phyloP scores from a whole-genome alignment of 768 basidiomycete species.

The Auricularia heimuer region DNA sequence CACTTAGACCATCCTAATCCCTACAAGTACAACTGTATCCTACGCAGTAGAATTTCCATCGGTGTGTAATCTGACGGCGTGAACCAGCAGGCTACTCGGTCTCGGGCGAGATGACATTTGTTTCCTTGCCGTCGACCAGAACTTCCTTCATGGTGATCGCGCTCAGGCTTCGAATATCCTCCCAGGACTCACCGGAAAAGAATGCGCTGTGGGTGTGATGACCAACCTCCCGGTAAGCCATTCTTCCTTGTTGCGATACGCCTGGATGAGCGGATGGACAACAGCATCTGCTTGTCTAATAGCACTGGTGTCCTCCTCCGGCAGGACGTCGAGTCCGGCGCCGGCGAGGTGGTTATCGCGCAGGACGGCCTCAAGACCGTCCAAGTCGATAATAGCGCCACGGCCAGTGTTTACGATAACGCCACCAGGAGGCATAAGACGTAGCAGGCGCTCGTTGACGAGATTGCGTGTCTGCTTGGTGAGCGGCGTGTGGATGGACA shows the following conservation, averaged over 20 bases:
- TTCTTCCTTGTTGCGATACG: slow-evolving; percentile 11
- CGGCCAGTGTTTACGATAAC: slow-evolving; percentile 15
- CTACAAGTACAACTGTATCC: not conserved
- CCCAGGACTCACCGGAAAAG: slow-evolving; percentile 8
- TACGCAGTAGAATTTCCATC: not conserved
- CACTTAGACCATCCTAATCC: slow-evolving; percentile 4
- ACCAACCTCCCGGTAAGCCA: slow-evolving; percentile 12
- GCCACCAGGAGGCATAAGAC: slow-evolving; percentile 4
- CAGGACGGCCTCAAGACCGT: slow-evolving; percentile 9
- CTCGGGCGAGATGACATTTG: slow-evolving; percentile 30
- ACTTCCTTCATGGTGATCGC: slow-evolving; percentile 8
- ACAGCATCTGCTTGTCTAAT: slow-evolving; percentile 5
- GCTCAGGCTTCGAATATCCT: slow-evolving; percentile 11
- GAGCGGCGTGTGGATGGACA: slow-evolving; percentile 13
- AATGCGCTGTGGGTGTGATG: slow-evolving; percentile 14
- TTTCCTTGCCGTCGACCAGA: slow-evolving; percentile 24
- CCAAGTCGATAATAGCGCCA: slow-evolving; percentile 11
- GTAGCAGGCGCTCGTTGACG: slow-evolving; percentile 9
- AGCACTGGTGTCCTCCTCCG: slow-evolving; percentile 5
- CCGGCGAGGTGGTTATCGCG: slow-evolving; percentile 11
- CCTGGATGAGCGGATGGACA: slow-evolving; percentile 11
- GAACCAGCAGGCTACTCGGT: not conserved
- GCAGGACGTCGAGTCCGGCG: slow-evolving; percentile 13
- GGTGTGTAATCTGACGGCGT: too few species aligned
- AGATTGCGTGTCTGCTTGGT: slow-evolving; percentile 10